These are phyloP conservation scores for Geotrichum cucujoidarum DNA, from an alignment of 1,139 yeast species.

Conservation along the genomic window DNA sequence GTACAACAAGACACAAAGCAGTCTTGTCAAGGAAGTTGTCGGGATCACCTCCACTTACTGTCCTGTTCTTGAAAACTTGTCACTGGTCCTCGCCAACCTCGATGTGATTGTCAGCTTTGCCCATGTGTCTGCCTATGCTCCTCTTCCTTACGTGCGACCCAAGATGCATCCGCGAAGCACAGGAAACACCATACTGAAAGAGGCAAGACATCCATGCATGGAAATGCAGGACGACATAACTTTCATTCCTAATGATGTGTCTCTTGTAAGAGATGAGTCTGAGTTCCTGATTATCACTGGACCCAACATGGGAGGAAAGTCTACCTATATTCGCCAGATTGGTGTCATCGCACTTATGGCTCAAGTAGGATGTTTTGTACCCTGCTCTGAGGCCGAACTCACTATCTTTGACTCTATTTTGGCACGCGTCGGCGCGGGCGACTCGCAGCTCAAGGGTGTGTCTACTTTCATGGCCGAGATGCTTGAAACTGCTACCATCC, in stretches of 20 bases:
- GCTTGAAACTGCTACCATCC: conserved; percentile 90
- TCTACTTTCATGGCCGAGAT: conserved; percentile 98
- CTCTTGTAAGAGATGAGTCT: conserved; percentile 45
- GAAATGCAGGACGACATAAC: conserved; percentile 85
- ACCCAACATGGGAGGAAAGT: conserved; percentile 98
- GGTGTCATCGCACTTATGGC: conserved; percentile 88
- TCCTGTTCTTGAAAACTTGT: conserved; percentile 65
- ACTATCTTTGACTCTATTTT: conserved; percentile 85
- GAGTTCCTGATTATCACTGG: conserved; percentile 88
- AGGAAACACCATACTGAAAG: conserved; percentile 55
- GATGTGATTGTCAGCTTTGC: conserved; percentile 87
- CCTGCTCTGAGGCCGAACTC: conserved; percentile 66
- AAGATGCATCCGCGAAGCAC: conserved; percentile 48
- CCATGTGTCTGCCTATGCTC: conserved; percentile 77
- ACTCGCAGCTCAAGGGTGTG: conserved; percentile 91
- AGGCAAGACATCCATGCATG: conserved; percentile 89
- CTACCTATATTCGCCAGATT: conserved; percentile 86
- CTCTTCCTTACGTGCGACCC: conserved; percentile 76
- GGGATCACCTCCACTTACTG: conserved; percentile 74
- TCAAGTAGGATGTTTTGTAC: conserved; percentile 90
- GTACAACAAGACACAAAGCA: conserved; percentile 69
- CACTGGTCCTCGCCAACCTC: conserved; percentile 60
- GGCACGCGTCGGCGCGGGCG: conserved; percentile 98
- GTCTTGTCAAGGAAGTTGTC: conserved; percentile 76
- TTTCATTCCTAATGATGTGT: conserved; percentile 83